A percentile compares a stretch with the other conserved stretches of the same genome.
phyloP scores from a whole-genome alignment of 495 filamentous ascomycete genomes.

The Extremus antarcticus region DNA sequence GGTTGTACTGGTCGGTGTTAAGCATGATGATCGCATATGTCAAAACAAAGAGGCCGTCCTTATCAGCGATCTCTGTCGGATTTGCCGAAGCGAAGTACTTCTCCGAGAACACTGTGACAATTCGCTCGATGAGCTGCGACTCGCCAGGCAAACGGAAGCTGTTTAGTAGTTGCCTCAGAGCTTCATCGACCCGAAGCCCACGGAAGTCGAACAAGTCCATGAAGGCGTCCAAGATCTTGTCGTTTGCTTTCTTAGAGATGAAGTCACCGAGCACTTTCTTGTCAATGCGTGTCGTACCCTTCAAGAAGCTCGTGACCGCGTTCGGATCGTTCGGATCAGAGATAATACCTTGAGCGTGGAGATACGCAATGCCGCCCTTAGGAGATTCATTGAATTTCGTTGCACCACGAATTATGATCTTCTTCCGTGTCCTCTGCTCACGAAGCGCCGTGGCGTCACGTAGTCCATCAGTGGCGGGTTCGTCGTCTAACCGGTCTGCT shows the following conservation, averaged over 20 bases:
- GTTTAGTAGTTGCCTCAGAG: slow-evolving; percentile 72
- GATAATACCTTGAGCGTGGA: slow-evolving; percentile 76
- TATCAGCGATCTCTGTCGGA: slow-evolving; percentile 68
- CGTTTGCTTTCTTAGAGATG: slow-evolving; percentile 79
- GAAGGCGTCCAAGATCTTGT: slow-evolving; percentile 68
- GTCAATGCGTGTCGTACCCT: slow-evolving; percentile 73
- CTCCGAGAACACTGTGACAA: slow-evolving; percentile 74
- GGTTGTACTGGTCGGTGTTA: slow-evolving; percentile 93
- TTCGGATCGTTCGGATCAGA: slow-evolving; percentile 58
- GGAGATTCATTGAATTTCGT: slow-evolving; percentile 92
- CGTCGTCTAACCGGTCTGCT: slow-evolving; percentile 70
- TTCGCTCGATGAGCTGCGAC: slow-evolving; percentile 82
- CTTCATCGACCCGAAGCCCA: slow-evolving; percentile 79
- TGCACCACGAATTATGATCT: slow-evolving; percentile 74
- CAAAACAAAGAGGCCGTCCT: slow-evolving; percentile 81
- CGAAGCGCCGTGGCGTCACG: slow-evolving; percentile 53
- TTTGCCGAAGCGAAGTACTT: slow-evolving; percentile 67
- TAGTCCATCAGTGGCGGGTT: slow-evolving; percentile 51
- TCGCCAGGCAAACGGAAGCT: slow-evolving; percentile 94
- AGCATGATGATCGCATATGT: slow-evolving; percentile 95
- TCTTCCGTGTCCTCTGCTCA: slow-evolving; percentile 67
- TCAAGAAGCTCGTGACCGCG: slow-evolving; percentile 68
- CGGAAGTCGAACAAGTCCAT: slow-evolving; percentile 77
- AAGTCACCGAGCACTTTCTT: slow-evolving; percentile 89
- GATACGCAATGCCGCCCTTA: slow-evolving; percentile 76